These are phyloP conservation scores for Phycomyces nitens DNA, from an alignment of 192 early-diverging fungal species.

Conservation along the genomic window DNA sequence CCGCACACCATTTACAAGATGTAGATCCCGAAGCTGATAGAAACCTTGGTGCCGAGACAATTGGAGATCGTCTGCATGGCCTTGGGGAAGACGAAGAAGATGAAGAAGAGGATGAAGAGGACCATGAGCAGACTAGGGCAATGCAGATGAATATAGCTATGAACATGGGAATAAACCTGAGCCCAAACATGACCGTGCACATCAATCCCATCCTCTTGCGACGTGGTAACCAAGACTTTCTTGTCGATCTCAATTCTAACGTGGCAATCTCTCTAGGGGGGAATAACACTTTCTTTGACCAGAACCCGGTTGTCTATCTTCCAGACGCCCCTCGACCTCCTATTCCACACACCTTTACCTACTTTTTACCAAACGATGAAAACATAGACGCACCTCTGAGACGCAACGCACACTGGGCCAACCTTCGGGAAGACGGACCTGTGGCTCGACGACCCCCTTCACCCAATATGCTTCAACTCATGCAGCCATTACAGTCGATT, in stretches of 20 bases:
- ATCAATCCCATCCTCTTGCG: too few relatives aligned
- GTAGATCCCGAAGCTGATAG: background rate
- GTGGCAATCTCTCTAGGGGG: too few relatives aligned
- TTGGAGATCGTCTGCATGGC: too few relatives aligned
- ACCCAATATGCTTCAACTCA: background rate
- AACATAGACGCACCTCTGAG: too few relatives aligned
- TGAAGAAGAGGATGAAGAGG: slow-evolving; percentile 6
- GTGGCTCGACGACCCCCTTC: background rate
- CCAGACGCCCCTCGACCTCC: slow-evolving; percentile 1
- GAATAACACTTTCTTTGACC: too few relatives aligned
- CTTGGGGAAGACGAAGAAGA: slow-evolving; percentile 5
- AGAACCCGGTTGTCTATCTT: background rate
- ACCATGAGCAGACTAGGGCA: background rate
- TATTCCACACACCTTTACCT: background rate
- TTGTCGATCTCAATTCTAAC: too few relatives aligned
- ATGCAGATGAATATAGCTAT: background rate
- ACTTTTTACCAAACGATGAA: background rate
- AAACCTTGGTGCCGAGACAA: slow-evolving; percentile 1
- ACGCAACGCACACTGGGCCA: background rate
- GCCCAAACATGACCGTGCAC: background rate
- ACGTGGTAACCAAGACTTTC: too few relatives aligned
- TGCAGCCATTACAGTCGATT: too few relatives aligned
- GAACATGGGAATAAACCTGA: background rate
- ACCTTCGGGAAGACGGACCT: background rate
- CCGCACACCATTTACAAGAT: background rate